A percentile compares a stretch with the other conserved stretches of the same genome.
Evolutionary conservation across 441 rosid genomes (phyloP).

Genomic region (Corymbia citriodora): DNA sequence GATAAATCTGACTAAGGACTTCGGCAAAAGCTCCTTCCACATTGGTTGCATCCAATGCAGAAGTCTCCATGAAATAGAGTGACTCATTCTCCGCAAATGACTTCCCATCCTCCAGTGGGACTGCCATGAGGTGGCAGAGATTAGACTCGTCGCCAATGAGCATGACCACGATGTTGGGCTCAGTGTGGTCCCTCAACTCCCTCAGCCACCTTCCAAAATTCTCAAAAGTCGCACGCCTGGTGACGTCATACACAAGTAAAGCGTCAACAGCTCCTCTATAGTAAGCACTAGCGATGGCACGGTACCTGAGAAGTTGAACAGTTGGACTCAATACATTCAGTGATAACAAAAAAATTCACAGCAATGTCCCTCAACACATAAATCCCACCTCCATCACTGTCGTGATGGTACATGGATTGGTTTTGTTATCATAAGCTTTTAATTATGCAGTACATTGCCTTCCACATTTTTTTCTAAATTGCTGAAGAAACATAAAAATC

Average conservation of each 20-base stretch:
- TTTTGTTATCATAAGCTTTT: background rate
- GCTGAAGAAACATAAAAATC: background rate
- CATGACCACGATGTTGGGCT: conserved; percentile 31
- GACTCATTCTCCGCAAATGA: conserved; percentile 25
- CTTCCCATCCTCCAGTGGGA: conserved; percentile 22
- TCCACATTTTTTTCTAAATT: background rate
- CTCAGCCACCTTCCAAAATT: conserved; percentile 28
- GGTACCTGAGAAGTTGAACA: conserved; percentile 14
- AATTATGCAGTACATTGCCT: background rate
- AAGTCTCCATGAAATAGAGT: conserved; percentile 32
- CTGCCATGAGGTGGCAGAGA: conserved; percentile 31
- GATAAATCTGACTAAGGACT: conserved; percentile 23
- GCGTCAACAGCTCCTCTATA: conserved; percentile 30
- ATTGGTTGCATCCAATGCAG: conserved; percentile 26
- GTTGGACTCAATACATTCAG: background rate
- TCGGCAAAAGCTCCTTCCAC: conserved; percentile 25
- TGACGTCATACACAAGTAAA: conserved; percentile 25
- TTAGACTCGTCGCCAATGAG: conserved; percentile 31
- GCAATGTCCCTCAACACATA: background rate
- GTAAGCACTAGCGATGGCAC: conserved; percentile 34
- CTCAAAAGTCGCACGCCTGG: conserved; percentile 22
- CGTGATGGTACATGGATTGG: background rate
- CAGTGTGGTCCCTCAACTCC: conserved; percentile 25
- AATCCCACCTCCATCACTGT: background rate
- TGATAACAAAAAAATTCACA: background rate